A percentile compares a stretch with the other conserved stretches of the same genome.
phyloP scores from a whole-genome alignment of 768 basidiomycete species.

The Pisolithus sp. region DNA sequence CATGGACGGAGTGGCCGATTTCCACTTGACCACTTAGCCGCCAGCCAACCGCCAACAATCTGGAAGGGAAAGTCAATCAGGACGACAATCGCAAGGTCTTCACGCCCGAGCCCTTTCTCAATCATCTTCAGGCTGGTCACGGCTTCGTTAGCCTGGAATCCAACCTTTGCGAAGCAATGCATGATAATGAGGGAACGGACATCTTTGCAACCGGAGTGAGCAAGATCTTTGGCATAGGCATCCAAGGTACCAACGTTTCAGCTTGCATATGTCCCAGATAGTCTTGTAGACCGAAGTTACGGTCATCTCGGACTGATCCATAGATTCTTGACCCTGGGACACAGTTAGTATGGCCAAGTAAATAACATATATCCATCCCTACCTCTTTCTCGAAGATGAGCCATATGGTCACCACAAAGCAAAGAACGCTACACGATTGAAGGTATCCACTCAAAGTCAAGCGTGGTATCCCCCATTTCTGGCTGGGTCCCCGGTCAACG shows the following conservation, averaged over 20 bases:
- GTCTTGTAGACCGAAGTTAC: slow-evolving; percentile 86
- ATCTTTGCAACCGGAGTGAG: slow-evolving; percentile 43
- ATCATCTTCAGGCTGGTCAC: slow-evolving; percentile 89
- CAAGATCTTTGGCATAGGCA: background rate
- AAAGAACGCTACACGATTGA: slow-evolving; percentile 78
- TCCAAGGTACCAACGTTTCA: slow-evolving; percentile 58
- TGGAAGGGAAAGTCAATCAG: slow-evolving; percentile 98
- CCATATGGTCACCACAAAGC: slow-evolving; percentile 83
- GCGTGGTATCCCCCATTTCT: slow-evolving; percentile 72
- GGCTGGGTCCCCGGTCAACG: slow-evolving; percentile 31
- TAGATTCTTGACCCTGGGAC: slow-evolving; percentile 64
- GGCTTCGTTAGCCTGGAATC: slow-evolving; percentile 91
- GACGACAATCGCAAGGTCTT: slow-evolving; percentile 93
- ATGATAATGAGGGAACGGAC: slow-evolving; percentile 82
- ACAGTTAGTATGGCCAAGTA: background rate
- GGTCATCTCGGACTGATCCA: slow-evolving; percentile 80
- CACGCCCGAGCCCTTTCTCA: slow-evolving; percentile 92
- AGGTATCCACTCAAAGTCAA: slow-evolving; percentile 74
- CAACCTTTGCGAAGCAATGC: slow-evolving; percentile 89
- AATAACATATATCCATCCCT: slow-evolving; percentile 10
- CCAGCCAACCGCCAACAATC: slow-evolving; percentile 89
- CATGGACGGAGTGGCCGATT: slow-evolving; percentile 78
- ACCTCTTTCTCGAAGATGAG: slow-evolving; percentile 88
- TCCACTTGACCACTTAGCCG: slow-evolving; percentile 85
- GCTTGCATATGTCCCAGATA: slow-evolving; percentile 89